Conservation (phyloP, 2,329 filamentous ascomycete species). For the Aspergillus alliaceus region DNA sequence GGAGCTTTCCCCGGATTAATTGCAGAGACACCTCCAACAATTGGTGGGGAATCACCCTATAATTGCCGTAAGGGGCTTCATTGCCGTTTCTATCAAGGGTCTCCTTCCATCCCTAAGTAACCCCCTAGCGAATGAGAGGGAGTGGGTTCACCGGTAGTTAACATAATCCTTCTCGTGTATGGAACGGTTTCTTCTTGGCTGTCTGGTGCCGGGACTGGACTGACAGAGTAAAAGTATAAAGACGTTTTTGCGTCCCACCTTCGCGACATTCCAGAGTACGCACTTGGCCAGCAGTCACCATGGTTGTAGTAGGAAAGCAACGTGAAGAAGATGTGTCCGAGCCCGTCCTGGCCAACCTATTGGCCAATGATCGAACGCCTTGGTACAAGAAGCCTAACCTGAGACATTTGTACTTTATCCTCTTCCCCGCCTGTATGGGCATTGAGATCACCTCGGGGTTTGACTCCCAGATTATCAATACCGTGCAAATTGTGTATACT, state of each 20-base stretch:
- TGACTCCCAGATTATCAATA: slow-evolving; percentile 54
- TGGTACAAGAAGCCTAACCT: slow-evolving; percentile 64
- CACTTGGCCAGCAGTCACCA: slow-evolving; percentile 1
- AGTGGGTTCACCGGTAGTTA: background rate
- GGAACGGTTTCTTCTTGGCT: background rate
- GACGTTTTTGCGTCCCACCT: background rate
- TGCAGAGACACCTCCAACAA: background rate
- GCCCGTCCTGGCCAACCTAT: slow-evolving; percentile 20
- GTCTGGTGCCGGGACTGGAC: background rate
- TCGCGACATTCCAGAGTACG: background rate
- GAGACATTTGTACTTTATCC: slow-evolving; percentile 55
- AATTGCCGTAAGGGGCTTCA: background rate
- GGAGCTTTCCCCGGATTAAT: background rate
- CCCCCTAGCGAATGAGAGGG: background rate
- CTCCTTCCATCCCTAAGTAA: too few relatives aligned
- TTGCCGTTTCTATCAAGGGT: background rate
- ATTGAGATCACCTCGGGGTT: slow-evolving; percentile 64
- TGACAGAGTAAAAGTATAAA: background rate
- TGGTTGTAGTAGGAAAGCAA: slow-evolving; percentile 23
- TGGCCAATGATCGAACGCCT: slow-evolving; percentile 38
- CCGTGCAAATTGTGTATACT: slow-evolving; percentile 40
- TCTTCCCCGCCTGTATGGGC: slow-evolving; percentile 62
- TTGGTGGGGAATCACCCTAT: background rate
- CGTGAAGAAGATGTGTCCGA: slow-evolving; percentile 26
- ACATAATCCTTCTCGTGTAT: background rate